Base-by-base conservation (phyloP, 306 rosid genomes). In the Vigna angularis region DNA sequence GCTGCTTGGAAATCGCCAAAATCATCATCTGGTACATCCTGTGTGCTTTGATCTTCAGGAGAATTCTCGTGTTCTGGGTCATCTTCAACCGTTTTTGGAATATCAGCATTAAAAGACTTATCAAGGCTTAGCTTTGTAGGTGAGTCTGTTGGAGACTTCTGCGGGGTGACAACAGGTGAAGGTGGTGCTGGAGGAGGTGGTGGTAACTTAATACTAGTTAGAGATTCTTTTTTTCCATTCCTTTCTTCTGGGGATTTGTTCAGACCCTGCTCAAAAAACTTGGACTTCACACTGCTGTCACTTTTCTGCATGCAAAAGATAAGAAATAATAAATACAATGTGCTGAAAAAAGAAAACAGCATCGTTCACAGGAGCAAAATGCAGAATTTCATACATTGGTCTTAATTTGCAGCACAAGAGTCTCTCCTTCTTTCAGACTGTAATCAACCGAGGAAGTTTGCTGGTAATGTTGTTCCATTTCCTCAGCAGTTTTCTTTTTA, bases 1-100 rank as follows among this genome's bases (percentile, higher is more conserved):
- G 98, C 99, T 20, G 93, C 77, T 85, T 95, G 99, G 56, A 95
- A 95, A 77, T 95, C 98, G 11, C 99, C 99, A 53, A 93, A 95
- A 86, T 91, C 98, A 15, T 95, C 98, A 80, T 95, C 98, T 32
- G 86, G 88, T 67, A 84, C 36, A 81, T 86, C 86, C 75, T 75
- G 75, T 40, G 81, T 47, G 78, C 68, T 79, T 80, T 84, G 85
- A 55, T 63, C 78, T 85, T 85, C 90, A 26, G 88, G 68, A 62
- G 77, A 13, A 2, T 30, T 53, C 63, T 63, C 57, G 5, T 9
- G 57, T 34, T 84, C 81, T 18, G 64, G 59, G 17, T 83, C 83
- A 48, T 70, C 91, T 75, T 82, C 61, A 61, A 67, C 69, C 40
- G 84, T 38, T 87, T 71, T 80, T 15, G 26, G 22, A 28, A 49